Conservation (phyloP, 2,329 filamentous ascomycete genomes). For the Colletotrichum noveboracense region DNA sequence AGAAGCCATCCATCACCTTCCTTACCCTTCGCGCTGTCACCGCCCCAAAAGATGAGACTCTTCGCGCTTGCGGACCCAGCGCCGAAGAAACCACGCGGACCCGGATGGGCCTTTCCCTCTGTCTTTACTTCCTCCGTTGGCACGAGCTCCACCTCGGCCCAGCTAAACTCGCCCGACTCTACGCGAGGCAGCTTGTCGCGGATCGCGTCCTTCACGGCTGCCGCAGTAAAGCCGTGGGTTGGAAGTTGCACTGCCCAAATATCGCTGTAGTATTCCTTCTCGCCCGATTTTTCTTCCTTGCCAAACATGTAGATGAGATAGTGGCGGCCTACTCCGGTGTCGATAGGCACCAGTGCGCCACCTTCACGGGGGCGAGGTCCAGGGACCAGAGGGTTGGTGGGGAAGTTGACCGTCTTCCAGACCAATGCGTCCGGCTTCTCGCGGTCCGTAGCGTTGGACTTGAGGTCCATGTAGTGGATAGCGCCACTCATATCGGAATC, state of each 20-base stretch:
- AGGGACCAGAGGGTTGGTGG: constrained; percentile 39
- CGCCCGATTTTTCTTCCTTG: constrained; percentile 24
- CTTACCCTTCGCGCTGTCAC: constrained; percentile 44
- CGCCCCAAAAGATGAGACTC: constrained; percentile 59
- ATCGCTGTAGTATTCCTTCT: constrained; percentile 39
- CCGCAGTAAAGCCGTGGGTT: constrained; percentile 47
- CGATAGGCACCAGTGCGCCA: constrained; percentile 49
- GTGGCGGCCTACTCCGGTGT: constrained; percentile 55
- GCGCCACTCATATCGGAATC: constrained; percentile 35
- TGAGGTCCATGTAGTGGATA: constrained; percentile 40
- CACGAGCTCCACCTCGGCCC: constrained; percentile 54
- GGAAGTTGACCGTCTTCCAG: constrained; percentile 42
- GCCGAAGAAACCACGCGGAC: constrained; percentile 42
- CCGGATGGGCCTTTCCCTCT: constrained; percentile 47
- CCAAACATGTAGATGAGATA: constrained; percentile 59
- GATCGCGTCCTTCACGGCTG: constrained; percentile 55
- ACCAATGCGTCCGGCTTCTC: constrained; percentile 31
- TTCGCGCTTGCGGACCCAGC: constrained; percentile 48
- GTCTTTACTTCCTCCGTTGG: constrained; percentile 45
- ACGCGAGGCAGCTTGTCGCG: constrained; percentile 44
- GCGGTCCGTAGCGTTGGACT: constrained; percentile 31
- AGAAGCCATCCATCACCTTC: constrained; percentile 46
- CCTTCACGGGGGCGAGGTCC: constrained; percentile 47
- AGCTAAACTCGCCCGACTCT: constrained; percentile 51
- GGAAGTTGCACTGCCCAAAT: constrained; percentile 60